Base-by-base conservation (phyloP, 2,329 filamentous ascomycete genomes). In the Exophiala bonariae region DNA sequence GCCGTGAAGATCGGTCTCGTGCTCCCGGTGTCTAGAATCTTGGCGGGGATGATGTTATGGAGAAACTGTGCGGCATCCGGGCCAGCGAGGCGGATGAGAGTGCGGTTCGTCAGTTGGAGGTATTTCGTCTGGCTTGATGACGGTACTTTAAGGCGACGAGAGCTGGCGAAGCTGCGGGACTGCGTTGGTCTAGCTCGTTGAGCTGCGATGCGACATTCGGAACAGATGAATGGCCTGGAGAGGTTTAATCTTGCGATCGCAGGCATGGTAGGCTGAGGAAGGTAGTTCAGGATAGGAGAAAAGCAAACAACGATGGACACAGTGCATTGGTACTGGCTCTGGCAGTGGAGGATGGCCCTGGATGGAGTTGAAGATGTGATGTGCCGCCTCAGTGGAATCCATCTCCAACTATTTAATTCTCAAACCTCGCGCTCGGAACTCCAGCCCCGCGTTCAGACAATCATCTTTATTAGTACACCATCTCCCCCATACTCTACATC, bases 11-110 rank as follows among this genome's bases (percentile, higher is more conserved):
- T 83, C 3, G 50, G 43, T 52, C 61, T 44, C 58, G 61, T 43
- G 61, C 55, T 32, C 54, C 61, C 51, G 51, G 68, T 62, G 49
- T 71, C 55, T 66, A 62, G 6, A 61, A 78, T 68, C 42, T 84
- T 86, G 54, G 85, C 81, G 1, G 92, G 96, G 55, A 93, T 80
- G 47, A 95, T 81, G 44, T 92, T 91, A 66, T 97, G 90, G 2
- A 99, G 79, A 68, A 91, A 97, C 58, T 86, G 85, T 37, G 86
- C 79, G 23, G 89, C 83, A 61, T 96, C 92, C 3, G 77, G 77
- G 2, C 93, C 93, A 13, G 83, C 80, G 53, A 97, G 74, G 32
- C 85, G 85, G 57, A 99, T 83, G 35, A 97, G 77, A 42, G 83
- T 82, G 40, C 93, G 87, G 56, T 85, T 85, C n/a, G 80, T 71